Conservation (phyloP, 768 basidiomycete genomes). For the Podaxis rugospora region DNA sequence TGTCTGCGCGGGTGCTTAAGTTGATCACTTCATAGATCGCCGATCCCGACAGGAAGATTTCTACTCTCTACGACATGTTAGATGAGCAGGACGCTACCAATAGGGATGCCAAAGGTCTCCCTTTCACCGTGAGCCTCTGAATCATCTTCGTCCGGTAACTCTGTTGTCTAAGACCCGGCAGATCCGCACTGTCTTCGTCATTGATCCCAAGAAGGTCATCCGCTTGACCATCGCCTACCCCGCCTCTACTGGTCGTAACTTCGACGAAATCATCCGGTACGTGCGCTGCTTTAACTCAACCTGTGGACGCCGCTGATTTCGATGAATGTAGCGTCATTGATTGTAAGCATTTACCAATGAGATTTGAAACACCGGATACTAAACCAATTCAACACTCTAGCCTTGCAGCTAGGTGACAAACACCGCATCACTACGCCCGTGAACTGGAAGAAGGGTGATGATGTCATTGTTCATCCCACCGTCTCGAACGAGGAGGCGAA, state of each 20-base stretch:
- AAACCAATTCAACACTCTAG: conserved; percentile 25
- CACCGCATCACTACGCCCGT: conserved; percentile 84
- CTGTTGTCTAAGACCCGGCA: conserved; percentile 21
- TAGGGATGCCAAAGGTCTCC: conserved; percentile 79
- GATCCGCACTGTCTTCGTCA: conserved; percentile 96
- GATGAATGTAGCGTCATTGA: conserved; percentile 63
- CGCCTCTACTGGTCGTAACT: conserved; percentile 94
- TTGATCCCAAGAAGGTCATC: conserved; percentile 96
- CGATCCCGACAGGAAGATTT: conserved; percentile 82
- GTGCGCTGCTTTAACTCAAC: conserved; percentile 11
- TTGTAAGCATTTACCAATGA: conserved; percentile 28
- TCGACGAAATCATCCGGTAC: conserved; percentile 56
- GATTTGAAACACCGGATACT: conserved; percentile 4
- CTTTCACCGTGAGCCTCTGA: conserved; percentile 69
- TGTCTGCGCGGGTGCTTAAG: background rate
- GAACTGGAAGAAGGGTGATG: conserved; percentile 92
- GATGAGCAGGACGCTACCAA: conserved; percentile 94
- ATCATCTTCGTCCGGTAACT: conserved; percentile 4
- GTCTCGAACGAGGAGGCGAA: conserved; percentile 88
- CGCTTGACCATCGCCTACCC: conserved; percentile 90
- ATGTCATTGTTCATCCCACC: conserved; percentile 87
- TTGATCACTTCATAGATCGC: conserved; percentile 60
- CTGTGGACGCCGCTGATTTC: conserved; percentile 1
- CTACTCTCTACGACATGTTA: conserved; percentile 91
- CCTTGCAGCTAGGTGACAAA: conserved; percentile 89